Evolutionary conservation across 345 rosid species (phyloP).

Genomic region (Cardiospermum halicacabum): DNA sequence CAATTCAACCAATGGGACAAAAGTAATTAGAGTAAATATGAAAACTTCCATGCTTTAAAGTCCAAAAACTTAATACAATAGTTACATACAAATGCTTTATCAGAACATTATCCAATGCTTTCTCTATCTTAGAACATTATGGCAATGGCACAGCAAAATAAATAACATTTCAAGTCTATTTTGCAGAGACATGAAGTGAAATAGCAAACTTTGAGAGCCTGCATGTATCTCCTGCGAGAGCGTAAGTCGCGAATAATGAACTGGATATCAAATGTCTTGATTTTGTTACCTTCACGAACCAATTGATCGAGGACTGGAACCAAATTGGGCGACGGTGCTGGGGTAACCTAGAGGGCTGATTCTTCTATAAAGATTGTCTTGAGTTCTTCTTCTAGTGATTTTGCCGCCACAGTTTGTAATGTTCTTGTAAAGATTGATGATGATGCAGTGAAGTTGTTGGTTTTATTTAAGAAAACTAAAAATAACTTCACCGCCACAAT

Average conservation of each 20-base stretch:
- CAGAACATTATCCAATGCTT: no score
- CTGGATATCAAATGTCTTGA: slow-evolving; percentile 13
- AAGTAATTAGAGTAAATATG: no score
- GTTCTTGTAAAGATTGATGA: slow-evolving; percentile 4
- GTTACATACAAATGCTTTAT: no score
- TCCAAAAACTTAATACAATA: no score
- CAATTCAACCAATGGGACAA: no score
- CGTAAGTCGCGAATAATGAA: slow-evolving; percentile 32
- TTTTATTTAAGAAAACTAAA: slow-evolving; percentile 17
- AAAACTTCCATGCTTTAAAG: no score
- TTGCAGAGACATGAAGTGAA: background rate
- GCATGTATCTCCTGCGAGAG: slow-evolving; percentile 24
- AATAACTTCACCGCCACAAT: no score
- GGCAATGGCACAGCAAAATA: background rate
- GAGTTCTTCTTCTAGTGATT: background rate
- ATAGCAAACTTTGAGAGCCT: slow-evolving; percentile 35
- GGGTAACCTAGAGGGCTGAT: slow-evolving; percentile 36
- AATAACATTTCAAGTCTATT: background rate
- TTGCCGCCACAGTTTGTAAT: background rate
- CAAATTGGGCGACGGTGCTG: slow-evolving; percentile 14
- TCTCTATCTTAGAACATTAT: background rate
- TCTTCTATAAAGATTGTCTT: slow-evolving; percentile 25
- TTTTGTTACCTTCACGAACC: slow-evolving; percentile 25
- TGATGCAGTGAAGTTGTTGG: slow-evolving; percentile 10
- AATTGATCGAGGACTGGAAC: slow-evolving; percentile 37